These are phyloP conservation scores for Camelina sativa DNA, from an alignment of 345 rosid species.

Conservation along the genomic window DNA sequence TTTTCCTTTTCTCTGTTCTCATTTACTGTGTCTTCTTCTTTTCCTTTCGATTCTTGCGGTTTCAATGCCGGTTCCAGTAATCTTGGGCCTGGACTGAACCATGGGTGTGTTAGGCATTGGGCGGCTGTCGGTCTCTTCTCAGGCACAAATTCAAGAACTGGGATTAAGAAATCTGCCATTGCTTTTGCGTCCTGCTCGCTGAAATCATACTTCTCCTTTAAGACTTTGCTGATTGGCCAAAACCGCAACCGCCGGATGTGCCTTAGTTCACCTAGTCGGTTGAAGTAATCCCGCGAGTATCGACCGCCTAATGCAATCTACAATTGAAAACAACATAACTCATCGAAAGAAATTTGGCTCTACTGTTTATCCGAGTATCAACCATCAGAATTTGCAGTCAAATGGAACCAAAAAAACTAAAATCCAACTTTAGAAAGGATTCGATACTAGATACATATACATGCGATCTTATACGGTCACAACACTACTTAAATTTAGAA, in stretches of 20 bases:
- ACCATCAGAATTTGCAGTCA: not conserved
- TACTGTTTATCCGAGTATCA: not conserved
- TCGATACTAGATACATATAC: not conserved
- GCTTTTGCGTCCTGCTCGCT: conserved; percentile 73
- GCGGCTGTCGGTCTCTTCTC: conserved; percentile 91
- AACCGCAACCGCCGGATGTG: conserved; percentile 76
- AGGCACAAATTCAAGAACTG: conserved; percentile 78
- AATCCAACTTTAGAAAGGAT: not conserved
- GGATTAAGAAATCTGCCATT: conserved; percentile 74
- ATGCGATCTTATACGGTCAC: not conserved
- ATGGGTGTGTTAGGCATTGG: conserved; percentile 76
- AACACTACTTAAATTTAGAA: too few relatives aligned
- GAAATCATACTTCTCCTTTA: conserved; percentile 77
- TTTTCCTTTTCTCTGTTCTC: conserved; percentile 50
- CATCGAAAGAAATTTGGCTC: not conserved
- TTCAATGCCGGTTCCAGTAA: conserved; percentile 52
- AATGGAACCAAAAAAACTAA: not conserved
- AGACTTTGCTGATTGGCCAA: conserved; percentile 81
- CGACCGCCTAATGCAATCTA: conserved; percentile 84
- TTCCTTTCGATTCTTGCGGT: conserved; percentile 28
- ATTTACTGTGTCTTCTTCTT: conserved; percentile 11
- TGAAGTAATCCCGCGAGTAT: conserved; percentile 80
- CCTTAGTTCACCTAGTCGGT: conserved; percentile 77
- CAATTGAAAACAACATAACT: not conserved
- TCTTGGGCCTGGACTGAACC: conserved; percentile 67